Percentiles rank a stretch among this genome's conserved stretches.
Evolutionary conservation across 805 yeast species (phyloP).

Genomic region (Ogataea parapolymorpha): DNA sequence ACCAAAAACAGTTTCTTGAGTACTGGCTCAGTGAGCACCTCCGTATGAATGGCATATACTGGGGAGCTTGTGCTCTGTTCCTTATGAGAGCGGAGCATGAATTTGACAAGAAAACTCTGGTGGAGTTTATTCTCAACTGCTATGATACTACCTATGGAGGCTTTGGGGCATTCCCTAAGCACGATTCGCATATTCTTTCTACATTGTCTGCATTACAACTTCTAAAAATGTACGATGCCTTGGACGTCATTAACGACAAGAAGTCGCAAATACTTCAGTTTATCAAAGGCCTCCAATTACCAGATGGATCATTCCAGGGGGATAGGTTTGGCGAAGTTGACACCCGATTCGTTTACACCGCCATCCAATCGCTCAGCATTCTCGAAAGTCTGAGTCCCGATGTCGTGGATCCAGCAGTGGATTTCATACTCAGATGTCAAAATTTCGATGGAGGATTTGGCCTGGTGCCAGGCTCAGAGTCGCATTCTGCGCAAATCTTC

Average conservation of each 20-base stretch:
- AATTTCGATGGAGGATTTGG: conserved; percentile 98
- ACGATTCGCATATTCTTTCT: conserved; percentile 82
- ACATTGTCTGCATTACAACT: conserved; percentile 88
- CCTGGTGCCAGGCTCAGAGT: conserved; percentile 88
- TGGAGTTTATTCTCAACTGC: conserved; percentile 69
- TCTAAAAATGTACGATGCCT: conserved; percentile 58
- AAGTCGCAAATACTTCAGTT: conserved; percentile 36
- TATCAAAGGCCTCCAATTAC: conserved; percentile 44
- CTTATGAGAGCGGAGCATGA: conserved; percentile 54
- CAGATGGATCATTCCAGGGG: conserved; percentile 80
- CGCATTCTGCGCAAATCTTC: conserved; percentile 90
- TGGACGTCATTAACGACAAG: conserved; percentile 37
- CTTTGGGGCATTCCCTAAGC: conserved; percentile 85
- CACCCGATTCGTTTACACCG: conserved; percentile 84
- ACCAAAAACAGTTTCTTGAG: conserved; percentile 56
- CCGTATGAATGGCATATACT: conserved; percentile 86
- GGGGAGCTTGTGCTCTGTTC: conserved; percentile 85
- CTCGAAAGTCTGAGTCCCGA: conserved; percentile 54
- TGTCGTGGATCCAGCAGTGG: conserved; percentile 54
- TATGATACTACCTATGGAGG: conserved; percentile 62
- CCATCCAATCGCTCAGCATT: conserved; percentile 68
- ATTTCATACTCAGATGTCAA: conserved; percentile 63
- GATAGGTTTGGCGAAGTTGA: conserved; percentile 92
- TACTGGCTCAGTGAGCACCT: conserved; percentile 91
- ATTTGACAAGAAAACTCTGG: conserved; percentile 58